A percentile compares a stretch with the other conserved stretches of the same genome.
Evolutionary conservation across 495 filamentous ascomycete species (phyloP).

Genomic region (Trichoderma gamsii): DNA sequence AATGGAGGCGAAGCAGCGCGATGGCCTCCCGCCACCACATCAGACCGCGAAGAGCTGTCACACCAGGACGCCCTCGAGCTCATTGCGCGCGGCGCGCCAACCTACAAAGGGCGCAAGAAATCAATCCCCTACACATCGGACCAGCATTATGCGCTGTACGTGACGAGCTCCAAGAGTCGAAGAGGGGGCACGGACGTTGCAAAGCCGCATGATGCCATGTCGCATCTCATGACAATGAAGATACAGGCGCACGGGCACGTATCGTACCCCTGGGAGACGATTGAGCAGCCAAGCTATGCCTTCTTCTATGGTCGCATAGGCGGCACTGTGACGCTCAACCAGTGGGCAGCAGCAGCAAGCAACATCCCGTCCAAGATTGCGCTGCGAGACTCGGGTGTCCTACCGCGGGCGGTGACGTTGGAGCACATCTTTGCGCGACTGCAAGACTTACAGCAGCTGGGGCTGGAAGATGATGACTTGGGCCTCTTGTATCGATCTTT

Average conservation of each 20-base stretch:
- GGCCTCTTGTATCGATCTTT: conserved; percentile 49
- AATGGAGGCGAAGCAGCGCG: conserved; percentile 32
- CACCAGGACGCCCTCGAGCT: conserved; percentile 43
- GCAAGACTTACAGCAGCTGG: conserved; percentile 44
- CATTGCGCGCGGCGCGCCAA: conserved; percentile 41
- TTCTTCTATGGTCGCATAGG: conserved; percentile 52
- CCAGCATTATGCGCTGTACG: conserved; percentile 44
- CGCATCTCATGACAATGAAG: conserved; percentile 42
- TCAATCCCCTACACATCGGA: conserved; percentile 43
- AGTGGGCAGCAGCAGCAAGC: conserved; percentile 48
- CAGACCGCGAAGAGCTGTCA: conserved; percentile 36
- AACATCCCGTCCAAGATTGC: conserved; percentile 40
- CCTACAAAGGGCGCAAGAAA: conserved; percentile 40
- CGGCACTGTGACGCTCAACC: conserved; percentile 57
- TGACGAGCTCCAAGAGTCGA: conserved; percentile 31
- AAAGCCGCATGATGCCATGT: conserved; percentile 43
- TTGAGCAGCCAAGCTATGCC: conserved; percentile 60
- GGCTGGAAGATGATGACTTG: conserved; percentile 51
- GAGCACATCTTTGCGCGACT: conserved; percentile 49
- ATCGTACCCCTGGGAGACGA: conserved; percentile 53
- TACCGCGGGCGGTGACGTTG: conserved; percentile 49
- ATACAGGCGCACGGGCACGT: conserved; percentile 32
- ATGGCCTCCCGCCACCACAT: conserved; percentile 43
- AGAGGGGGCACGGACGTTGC: conserved; percentile 40
- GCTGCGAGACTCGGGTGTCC: conserved; percentile 44